Evolutionary conservation across 2,329 filamentous ascomycete genomes (phyloP), one percentile per base, ranked within the genome.

Genomic region (Camptophora hylomeconis): DNA sequence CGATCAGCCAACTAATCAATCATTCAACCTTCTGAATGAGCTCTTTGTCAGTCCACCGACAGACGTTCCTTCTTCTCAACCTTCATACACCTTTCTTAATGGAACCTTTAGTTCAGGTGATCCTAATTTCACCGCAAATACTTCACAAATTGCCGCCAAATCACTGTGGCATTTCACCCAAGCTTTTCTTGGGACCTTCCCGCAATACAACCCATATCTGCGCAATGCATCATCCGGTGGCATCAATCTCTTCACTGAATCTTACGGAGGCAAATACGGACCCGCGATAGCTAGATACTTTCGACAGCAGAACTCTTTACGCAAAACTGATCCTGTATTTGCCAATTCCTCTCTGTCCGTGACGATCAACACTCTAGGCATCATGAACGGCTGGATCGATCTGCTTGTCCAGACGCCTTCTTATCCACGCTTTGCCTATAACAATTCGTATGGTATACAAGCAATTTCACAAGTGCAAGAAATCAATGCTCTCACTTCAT

Each of bases 341-440:
- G 51, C 46, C 11, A 41, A 42, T 7, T 23, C 18, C 8, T 40
- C 40, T 10, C 42, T 43, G 11, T 30, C 37, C 7, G 14, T 46
- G 23, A 37, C 27, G 4, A 34, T 83, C 6, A 58, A 57, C 9
- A 69, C 75, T 0, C 52, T 83, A 0, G 76, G 77, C 13, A 77
- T 84, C 33, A 58, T 81, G 33, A 80, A 83, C 48, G 78, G 76
- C 8, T 70, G 75, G 39, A 58, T 83, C 19, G 80, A 84, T 45
- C 61, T 68, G 40, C 48, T 72, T 17, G 60, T 72, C 1, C 74
- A 82, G 29, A 40, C 40, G 5, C 46, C 45, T 2, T 55, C 46
- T 25, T 59, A 58, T 33, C 53, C 56, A 2, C 45, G 50, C 15
- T 57, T 56, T 26, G 55, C 57, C 4, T 53, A 50, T 27, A 44